Evolutionary conservation across 2,329 filamentous ascomycete species (phyloP).

Genomic region (Paraphaeosphaeria sporulosa): DNA sequence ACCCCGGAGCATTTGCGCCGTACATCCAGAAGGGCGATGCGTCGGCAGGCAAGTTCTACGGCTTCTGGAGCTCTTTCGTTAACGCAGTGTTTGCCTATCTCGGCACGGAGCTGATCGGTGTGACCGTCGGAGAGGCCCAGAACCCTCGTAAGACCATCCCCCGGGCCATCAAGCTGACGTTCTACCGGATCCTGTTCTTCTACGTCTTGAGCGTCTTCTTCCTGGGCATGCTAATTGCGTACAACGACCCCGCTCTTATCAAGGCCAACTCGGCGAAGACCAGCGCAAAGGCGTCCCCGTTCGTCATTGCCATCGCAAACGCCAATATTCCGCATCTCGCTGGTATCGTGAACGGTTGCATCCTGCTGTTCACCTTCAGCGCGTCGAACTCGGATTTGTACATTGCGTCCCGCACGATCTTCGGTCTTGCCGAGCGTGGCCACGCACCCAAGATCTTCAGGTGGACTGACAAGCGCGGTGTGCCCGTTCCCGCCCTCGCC

Average conservation of each 20-base stretch:
- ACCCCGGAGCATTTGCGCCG: constrained; percentile 62
- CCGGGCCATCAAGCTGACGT: constrained; percentile 53
- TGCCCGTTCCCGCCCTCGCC: constrained; percentile 71
- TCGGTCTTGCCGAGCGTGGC: constrained; percentile 74
- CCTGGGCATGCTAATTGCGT: constrained; percentile 79
- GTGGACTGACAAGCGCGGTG: constrained; percentile 73
- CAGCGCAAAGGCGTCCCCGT: constrained; percentile 72
- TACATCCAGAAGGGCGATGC: constrained; percentile 40
- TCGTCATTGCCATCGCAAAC: constrained; percentile 74
- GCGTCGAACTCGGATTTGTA: constrained; percentile 81
- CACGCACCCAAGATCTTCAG: constrained; percentile 77
- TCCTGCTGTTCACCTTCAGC: constrained; percentile 78
- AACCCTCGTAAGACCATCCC: constrained; percentile 59
- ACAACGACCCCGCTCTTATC: constrained; percentile 67
- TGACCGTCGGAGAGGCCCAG: constrained; percentile 63
- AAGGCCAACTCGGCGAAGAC: constrained; percentile 62
- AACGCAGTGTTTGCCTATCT: constrained; percentile 68
- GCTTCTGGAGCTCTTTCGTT: constrained; percentile 68
- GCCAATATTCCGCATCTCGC: constrained; percentile 70
- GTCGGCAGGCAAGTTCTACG: constrained; percentile 57
- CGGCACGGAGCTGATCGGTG: constrained; percentile 68
- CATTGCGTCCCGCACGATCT: constrained; percentile 75
- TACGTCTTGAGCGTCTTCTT: constrained; percentile 78
- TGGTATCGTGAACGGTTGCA: constrained; percentile 75
- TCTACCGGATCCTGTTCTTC: constrained; percentile 66